phyloP scores from a whole-genome alignment of 768 basidiomycete genomes.

The Dentipellis sp. region DNA sequence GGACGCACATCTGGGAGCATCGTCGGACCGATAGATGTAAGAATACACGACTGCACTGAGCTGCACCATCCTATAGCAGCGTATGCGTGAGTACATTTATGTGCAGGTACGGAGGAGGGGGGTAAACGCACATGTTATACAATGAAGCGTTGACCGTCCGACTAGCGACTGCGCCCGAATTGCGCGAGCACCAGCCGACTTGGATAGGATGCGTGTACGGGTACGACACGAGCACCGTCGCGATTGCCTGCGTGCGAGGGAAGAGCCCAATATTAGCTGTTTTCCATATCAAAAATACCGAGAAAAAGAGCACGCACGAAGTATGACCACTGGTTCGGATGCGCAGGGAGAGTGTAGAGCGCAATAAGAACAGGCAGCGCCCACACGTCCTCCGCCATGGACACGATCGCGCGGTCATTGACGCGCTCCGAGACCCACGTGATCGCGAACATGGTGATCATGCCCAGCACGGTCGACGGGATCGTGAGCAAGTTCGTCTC shows the following conservation, averaged over 20 bases:
- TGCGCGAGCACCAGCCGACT: conserved; percentile 52
- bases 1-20: conserved; percentile 42
- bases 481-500: conserved; percentile 52
- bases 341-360: conserved; percentile 36
- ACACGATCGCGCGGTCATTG: conserved; percentile 43
- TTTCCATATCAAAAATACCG: no score
- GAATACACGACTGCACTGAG: conserved; percentile 34
- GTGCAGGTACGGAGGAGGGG: neutral
- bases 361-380: conserved; percentile 51
- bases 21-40: conserved; percentile 50
- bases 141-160: conserved; percentile 51
- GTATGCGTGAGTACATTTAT: neutral
- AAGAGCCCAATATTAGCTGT: no score
- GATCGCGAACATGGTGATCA: conserved; percentile 42
- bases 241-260: conserved; percentile 35
- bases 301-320: conserved; percentile 28
- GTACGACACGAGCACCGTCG: conserved; percentile 36
- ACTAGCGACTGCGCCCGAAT: conserved; percentile 49
- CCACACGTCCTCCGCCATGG: conserved; percentile 52
- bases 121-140: conserved; percentile 38
- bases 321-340: conserved; percentile 43
- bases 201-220: conserved; percentile 46
- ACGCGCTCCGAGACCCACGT: conserved; percentile 42
- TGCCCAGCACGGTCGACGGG: conserved; percentile 41
- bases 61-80: conserved; percentile 30